Percentiles rank a stretch among this genome's conserved stretches.
Evolutionary conservation across 805 yeast genomes (phyloP).

Genomic region (Teunomyces funiuensis): DNA sequence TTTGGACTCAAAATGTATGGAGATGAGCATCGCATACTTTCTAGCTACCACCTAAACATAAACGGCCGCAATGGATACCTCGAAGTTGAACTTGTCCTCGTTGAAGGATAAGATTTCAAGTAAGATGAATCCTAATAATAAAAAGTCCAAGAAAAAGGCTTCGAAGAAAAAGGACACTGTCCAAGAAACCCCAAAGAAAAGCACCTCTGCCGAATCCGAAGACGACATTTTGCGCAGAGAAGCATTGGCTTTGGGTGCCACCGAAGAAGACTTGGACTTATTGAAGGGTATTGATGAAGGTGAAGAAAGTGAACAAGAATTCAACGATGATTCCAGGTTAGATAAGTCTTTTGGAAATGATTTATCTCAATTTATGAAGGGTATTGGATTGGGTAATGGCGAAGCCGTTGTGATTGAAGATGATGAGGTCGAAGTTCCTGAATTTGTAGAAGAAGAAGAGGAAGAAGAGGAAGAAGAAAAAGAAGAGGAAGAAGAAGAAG

Average conservation of each 20-base stretch:
- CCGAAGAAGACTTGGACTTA: slow-evolving; percentile 74
- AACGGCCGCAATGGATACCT: slow-evolving; percentile 39
- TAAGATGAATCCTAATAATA: slow-evolving; percentile 12
- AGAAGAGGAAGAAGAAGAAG: slow-evolving; percentile 40
- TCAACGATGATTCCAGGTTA: slow-evolving; percentile 37
- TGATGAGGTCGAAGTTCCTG: slow-evolving; percentile 14
- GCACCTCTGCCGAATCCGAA: background rate
- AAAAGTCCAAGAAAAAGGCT: slow-evolving; percentile 8
- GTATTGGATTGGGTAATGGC: slow-evolving; percentile 56
- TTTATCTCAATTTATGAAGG: slow-evolving; percentile 60
- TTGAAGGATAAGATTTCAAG: slow-evolving; percentile 58
- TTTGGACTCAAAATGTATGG: background rate
- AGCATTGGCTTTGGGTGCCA: slow-evolving; percentile 81
- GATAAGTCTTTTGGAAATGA: slow-evolving; percentile 52
- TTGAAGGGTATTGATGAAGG: slow-evolving; percentile 55
- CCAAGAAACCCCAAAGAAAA: background rate
- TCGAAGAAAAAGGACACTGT: slow-evolving; percentile 9
- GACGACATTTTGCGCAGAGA: slow-evolving; percentile 57
- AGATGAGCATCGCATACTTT: slow-evolving; percentile 6
- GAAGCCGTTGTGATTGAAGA: slow-evolving; percentile 32
- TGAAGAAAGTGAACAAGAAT: slow-evolving; percentile 52
- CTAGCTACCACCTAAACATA: background rate
- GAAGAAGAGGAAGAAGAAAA: slow-evolving; percentile 19
- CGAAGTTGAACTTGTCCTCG: slow-evolving; percentile 51
- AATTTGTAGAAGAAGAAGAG: slow-evolving; percentile 14